Evolutionary conservation across 202 grass and related monocot species (phyloP).

Genomic region (Bolboschoenoplectus hybrid): DNA sequence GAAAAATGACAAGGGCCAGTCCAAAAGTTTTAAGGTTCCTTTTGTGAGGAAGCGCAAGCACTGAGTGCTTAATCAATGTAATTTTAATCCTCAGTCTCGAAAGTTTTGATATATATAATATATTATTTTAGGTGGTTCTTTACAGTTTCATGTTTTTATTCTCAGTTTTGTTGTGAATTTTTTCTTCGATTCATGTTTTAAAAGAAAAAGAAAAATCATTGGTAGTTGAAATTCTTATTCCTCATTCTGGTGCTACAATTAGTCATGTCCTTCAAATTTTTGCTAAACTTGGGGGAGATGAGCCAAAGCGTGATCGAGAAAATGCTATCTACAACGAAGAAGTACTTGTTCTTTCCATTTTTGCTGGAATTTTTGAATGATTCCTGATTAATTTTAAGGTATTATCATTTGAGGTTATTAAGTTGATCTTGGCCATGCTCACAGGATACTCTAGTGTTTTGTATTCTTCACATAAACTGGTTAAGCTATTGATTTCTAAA

Average conservation of each 20-base stretch:
- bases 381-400: too few relatives aligned
- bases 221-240: not conserved
- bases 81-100: constrained; percentile 18
- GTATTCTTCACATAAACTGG: too few relatives aligned
- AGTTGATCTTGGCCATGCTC: too few relatives aligned
- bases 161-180: constrained; percentile 12
- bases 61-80: constrained; percentile 14
- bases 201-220: not conserved
- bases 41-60: constrained; percentile 42
- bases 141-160: not conserved
- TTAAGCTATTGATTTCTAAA: too few relatives aligned
- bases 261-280: not conserved
- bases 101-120: constrained; percentile 30
- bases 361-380: too few relatives aligned
- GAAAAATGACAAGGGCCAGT: constrained; percentile 48
- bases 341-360: not conserved
- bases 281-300: not conserved
- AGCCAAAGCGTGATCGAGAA: not conserved
- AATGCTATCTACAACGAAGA: not conserved
- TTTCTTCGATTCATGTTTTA: not conserved
- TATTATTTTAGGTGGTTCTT: constrained; percentile 4
- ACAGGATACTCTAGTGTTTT: too few relatives aligned
- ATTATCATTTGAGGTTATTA: too few relatives aligned
- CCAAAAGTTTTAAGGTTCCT: constrained; percentile 29
- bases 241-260: not conserved